phyloP scores from a whole-genome alignment of 345 rosid genomes.

The Populus nigra region DNA sequence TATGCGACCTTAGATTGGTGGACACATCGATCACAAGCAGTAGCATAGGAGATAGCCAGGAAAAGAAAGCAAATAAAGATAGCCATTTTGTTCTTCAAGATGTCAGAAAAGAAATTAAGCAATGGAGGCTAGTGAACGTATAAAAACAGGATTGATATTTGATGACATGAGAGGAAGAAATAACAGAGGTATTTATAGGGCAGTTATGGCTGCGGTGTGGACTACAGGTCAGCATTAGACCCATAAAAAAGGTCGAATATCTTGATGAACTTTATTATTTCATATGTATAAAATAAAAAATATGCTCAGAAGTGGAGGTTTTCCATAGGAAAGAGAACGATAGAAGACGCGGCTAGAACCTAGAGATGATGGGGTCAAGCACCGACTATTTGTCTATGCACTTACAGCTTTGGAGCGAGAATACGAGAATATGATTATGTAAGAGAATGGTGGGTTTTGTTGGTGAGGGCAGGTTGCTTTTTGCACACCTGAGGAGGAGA shows the following conservation, averaged over 20 bases:
- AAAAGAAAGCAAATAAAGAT: constrained; percentile 30
- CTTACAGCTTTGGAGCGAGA: constrained; percentile 38
- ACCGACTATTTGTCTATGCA: constrained; percentile 43
- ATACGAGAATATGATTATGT: background rate
- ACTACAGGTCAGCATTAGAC: constrained; percentile 43
- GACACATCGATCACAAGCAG: constrained; percentile 86
- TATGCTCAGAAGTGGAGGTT: background rate
- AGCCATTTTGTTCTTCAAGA: constrained; percentile 31
- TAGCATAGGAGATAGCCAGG: constrained; percentile 40
- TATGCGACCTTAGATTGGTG: constrained; percentile 67
- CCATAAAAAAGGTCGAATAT: background rate
- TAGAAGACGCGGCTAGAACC: constrained; percentile 31
- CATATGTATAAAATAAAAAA: background rate
- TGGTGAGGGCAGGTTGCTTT: background rate
- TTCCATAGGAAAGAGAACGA: constrained; percentile 16
- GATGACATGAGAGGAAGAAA: background rate
- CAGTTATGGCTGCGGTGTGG: constrained; percentile 22
- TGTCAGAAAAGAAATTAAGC: background rate
- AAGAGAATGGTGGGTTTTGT: background rate
- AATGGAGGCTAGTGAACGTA: background rate
- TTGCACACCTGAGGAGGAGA: background rate
- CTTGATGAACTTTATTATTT: background rate
- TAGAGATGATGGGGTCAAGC: constrained; percentile 13
- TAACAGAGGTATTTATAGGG: constrained; percentile 6
- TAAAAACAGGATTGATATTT: background rate